phyloP scores from a whole-genome alignment of 2,329 filamentous ascomycete genomes.

The Ophiostoma himal-ulmi region DNA sequence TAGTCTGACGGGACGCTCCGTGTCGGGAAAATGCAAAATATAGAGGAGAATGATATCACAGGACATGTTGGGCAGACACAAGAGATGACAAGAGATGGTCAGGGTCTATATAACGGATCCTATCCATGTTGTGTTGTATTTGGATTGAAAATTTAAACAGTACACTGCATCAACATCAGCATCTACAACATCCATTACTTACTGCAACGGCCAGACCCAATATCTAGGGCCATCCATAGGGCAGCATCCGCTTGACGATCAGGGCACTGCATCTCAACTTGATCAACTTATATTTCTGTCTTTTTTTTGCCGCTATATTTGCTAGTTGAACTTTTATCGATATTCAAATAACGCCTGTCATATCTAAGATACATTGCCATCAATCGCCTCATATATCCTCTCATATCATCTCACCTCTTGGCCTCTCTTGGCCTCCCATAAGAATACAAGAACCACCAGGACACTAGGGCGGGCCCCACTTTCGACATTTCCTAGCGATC shows the following conservation, averaged over 20 bases:
- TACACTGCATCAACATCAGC: no score
- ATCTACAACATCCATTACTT: neutral
- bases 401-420: neutral
- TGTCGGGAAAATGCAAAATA: neutral
- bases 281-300: neutral
- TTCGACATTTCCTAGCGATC: neutral
- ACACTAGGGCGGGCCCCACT: neutral
- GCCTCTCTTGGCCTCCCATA: neutral
- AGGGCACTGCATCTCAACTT: neutral
- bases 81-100: neutral
- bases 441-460: neutral
- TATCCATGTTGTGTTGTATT: neutral
- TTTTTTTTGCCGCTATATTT: neutral
- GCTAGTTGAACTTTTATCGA: neutral
- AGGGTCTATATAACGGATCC: neutral
- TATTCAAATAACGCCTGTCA: no score
- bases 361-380: neutral
- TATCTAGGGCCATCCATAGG: neutral
- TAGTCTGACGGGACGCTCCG: neutral
- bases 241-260: constrained; percentile 2
- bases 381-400: neutral
- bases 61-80: neutral
- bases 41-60: neutral
- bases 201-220: neutral
- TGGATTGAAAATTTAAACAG: neutral